Percentiles rank a stretch among this genome's conserved stretches.
phyloP scores from a whole-genome alignment of 306 rosid genomes.

The Fragaria ananassa region DNA sequence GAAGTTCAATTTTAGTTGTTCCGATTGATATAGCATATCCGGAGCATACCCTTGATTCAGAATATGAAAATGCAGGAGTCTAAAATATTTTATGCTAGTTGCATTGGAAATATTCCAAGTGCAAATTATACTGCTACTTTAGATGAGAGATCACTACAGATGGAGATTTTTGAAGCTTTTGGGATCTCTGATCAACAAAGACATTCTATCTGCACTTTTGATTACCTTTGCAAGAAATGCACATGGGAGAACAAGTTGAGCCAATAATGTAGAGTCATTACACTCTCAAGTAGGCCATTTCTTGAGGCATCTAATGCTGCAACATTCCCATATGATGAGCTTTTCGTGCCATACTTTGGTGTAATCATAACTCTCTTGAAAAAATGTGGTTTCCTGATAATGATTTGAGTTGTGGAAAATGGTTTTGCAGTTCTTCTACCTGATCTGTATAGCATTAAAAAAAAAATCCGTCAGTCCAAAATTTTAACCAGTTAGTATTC shows the following conservation, averaged over 20 bases:
- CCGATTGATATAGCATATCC: not conserved
- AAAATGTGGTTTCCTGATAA: not conserved
- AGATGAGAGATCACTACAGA: not conserved
- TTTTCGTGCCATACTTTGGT: not conserved
- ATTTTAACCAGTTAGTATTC: not conserved
- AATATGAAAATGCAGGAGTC: not conserved
- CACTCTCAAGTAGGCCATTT: not conserved
- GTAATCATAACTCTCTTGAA: not conserved
- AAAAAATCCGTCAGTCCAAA: not conserved
- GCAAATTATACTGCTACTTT: not conserved
- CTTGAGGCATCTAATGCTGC: conserved; percentile 11
- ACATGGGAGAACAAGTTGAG: conserved; percentile 13
- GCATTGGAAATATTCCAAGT: not conserved
- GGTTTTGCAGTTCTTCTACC: not conserved
- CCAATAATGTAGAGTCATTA: not conserved
- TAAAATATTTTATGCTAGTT: not conserved
- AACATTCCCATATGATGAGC: not conserved
- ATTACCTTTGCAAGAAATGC: not conserved
- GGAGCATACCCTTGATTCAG: not conserved
- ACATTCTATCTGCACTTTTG: conserved; percentile 12
- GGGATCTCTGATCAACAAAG: conserved; percentile 1
- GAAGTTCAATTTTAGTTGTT: not conserved
- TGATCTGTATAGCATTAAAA: not conserved
- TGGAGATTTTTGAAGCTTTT: conserved; percentile 17
- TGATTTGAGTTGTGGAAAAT: not conserved